Evolutionary conservation across 257 asterid species (phyloP), one percentile per base, ranked within the genome.

Genomic region (Apocynum venetum): DNA sequence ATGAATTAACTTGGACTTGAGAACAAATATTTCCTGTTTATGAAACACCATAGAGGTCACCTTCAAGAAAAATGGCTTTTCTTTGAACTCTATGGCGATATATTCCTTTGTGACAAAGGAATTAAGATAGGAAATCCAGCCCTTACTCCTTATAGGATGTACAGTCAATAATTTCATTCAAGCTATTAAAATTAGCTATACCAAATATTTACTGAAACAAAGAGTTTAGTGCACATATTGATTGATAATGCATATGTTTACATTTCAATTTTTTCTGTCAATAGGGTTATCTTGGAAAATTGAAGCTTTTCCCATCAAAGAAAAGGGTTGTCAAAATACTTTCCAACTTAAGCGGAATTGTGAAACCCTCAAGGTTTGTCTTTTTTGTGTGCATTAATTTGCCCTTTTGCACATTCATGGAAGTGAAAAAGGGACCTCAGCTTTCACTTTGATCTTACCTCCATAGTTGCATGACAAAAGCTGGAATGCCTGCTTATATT

Each of bases 351-450:
- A 90, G 87, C 38, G 98, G 99, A 70, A 84, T 89, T 41, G 80
- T 93, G 66, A 93, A 86, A 78, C 98, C 99, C 55, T 91, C 97
- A 56, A 93, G 99, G 99, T 91, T 80, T 47, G 83, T 36, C 71
- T 31, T 35, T 44, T 44, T 44, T 48, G 59, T n/a, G 8, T 49
- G 10, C n/a, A 38, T 3, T 0, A 8, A 46, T 14, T 46, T 64
- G 4, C 44, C 4, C 25, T 60, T 74, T 57, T 31, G 78, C 72
- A 60, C 47, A 13, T 74, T 11, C 5, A 1, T 43, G 69, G 9
- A 59, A 13, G 12, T n/a, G 44, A 53, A 40, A 17, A 19, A 44
- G 57, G 35, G 56, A 41, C 57, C 5, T 43, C 36, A 73, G 19
- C 31, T 25, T 25, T 25, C 31, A 25, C 15, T 43, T 41, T 43